Evolutionary conservation across 2,329 filamentous ascomycete genomes (phyloP).

Genomic region (Aspergillus hortae): DNA sequence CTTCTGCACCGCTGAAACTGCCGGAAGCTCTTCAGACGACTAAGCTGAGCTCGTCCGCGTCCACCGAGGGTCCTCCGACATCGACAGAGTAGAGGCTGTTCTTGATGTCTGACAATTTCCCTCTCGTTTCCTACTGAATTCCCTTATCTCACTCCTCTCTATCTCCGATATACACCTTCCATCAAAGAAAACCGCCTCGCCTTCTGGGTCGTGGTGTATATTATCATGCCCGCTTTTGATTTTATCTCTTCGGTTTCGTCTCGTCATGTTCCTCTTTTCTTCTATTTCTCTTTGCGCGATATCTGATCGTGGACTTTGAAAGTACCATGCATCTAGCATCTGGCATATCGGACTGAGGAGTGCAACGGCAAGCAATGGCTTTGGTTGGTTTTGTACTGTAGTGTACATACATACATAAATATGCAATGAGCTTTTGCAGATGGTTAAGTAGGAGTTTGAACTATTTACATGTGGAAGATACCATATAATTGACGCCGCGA

Average conservation of each 20-base stretch:
- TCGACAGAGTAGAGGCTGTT: constrained; percentile 17
- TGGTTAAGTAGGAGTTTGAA: background rate
- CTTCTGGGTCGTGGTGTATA: background rate
- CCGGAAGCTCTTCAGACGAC: constrained; percentile 49
- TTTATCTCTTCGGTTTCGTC: background rate
- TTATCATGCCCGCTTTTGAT: constrained; percentile 3
- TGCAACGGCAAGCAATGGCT: constrained; percentile 2
- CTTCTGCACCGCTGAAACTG: constrained; percentile 59
- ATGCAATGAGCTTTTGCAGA: background rate
- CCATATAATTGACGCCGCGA: too few relatives aligned
- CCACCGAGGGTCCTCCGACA: constrained; percentile 17
- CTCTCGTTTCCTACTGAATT: background rate
- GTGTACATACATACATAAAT: constrained; percentile 16
- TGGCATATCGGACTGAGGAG: constrained; percentile 5
- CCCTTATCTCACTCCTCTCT: constrained; percentile 1
- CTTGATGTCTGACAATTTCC: background rate
- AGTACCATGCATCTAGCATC: constrained; percentile 8
- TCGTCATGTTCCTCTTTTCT: constrained; percentile 5
- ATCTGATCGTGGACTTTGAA: constrained; percentile 4
- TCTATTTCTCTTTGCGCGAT: constrained; percentile 1
- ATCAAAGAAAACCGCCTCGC: background rate
- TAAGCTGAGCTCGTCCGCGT: constrained; percentile 22
- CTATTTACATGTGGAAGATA: background rate
- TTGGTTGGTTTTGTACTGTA: constrained; percentile 13
- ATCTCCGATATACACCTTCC: background rate